These are phyloP conservation scores for Rhizopus sp. DNA, from an alignment of 371 early-diverging fungal species.

Conservation along the genomic window DNA sequence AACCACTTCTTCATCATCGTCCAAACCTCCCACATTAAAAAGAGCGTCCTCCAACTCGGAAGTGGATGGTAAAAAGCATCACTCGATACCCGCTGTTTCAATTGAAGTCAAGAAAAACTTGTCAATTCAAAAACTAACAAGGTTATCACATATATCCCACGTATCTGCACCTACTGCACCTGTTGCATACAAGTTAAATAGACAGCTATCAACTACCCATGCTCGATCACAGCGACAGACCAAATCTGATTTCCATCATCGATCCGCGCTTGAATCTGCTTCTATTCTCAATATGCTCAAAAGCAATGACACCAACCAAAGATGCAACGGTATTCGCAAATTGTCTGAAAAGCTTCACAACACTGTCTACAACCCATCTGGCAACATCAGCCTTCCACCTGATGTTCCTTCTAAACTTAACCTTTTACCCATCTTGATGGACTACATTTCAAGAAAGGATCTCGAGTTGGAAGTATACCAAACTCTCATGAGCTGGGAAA, in stretches of 20 bases:
- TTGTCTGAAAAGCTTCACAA: slow-evolving; percentile 19
- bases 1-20: not conserved
- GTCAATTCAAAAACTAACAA: not conserved
- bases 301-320: slow-evolving; percentile 13
- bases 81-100: slow-evolving; percentile 1
- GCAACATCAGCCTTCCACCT: slow-evolving; percentile 10
- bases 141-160: slow-evolving; percentile 14
- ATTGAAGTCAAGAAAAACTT: not conserved
- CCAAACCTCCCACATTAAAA: not conserved
- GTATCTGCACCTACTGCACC: slow-evolving; percentile 5
- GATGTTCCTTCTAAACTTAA: slow-evolving; percentile 27
- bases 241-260: slow-evolving; percentile 15
- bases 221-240: not conserved
- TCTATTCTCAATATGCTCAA: slow-evolving; percentile 22
- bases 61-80: not conserved
- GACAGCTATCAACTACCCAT: not conserved
- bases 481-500: slow-evolving; percentile 40
- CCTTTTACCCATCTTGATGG: slow-evolving; percentile 22
- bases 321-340: slow-evolving; percentile 18
- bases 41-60: not conserved
- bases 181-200: not conserved
- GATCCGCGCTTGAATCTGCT: slow-evolving; percentile 6
- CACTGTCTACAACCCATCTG: not conserved
- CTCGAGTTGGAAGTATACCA: slow-evolving; percentile 15
- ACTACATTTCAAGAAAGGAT: slow-evolving; percentile 11